Base-by-base conservation (phyloP, 2,329 filamentous ascomycete species). In the Neofusicoccum sp. region DNA sequence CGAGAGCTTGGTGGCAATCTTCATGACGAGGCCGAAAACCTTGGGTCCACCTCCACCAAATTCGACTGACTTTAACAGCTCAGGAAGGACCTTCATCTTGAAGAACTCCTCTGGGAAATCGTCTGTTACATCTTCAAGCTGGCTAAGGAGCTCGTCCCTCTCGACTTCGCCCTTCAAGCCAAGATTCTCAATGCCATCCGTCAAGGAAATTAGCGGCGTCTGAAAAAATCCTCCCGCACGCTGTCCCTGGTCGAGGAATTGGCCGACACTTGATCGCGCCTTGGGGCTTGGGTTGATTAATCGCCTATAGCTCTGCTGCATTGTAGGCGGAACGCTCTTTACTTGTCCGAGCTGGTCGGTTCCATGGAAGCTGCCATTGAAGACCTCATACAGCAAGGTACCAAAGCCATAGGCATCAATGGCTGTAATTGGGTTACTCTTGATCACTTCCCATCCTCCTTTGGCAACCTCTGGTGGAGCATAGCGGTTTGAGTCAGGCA, bases 21-120 rank as follows among this genome's bases (percentile, higher is more conserved):
- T 96, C 81, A 98, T 87, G 44, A 97, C 91, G 1, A 96, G 88
- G 1, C 84, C 80, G 64, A 99, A 91, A 0, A 96, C 93, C 72
- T 96, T 96, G 0, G 94, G 91, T 0, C 95, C 95, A 33, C 95
- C 95, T 9, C 94, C 95, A 6, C 95, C 95, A 75, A 97, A 99
- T 72, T 99, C 95, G n/a, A 98, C 93, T 0, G 93, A 97, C 74
- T 98, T 99, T n/a, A 99, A 84, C 34, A 99, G 81, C 73, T 99
- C 95, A 0, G 95, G 95, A 7, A 99, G 83, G 3, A 99, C 88
- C 73, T 98, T 99, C 84, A 96, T 91, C 74, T 96, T 96, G 83
- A 98, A 97, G 76, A 97, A 99, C 64, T 98, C 95, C 73, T 97
- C 94, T 0, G 95, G 95, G 66, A 98, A 97, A 75, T 99, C 93